A percentile compares a stretch with the other conserved stretches of the same genome.
Evolutionary conservation across 768 basidiomycete species (phyloP).

Genomic region (Macrolepiota albuminosa): DNA sequence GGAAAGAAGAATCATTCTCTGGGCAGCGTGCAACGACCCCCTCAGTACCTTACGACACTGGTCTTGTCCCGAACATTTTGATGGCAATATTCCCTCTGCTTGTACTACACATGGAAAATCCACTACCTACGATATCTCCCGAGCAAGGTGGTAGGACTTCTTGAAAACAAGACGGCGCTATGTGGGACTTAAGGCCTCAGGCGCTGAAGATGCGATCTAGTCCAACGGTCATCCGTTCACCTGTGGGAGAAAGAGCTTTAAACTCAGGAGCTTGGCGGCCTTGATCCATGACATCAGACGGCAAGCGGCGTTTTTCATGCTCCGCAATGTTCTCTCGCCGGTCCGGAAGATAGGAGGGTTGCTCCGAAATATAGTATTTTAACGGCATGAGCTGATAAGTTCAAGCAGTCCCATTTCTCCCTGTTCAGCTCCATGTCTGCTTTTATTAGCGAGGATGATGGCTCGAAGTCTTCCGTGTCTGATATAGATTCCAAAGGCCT

Average conservation of each 20-base stretch:
- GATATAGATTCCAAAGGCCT: conserved; percentile 26
- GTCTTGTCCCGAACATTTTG: neutral
- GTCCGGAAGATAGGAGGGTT: neutral
- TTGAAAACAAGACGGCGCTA: neutral
- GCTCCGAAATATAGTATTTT: neutral
- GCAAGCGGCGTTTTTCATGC: neutral
- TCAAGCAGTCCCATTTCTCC: neutral
- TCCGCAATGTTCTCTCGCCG: neutral
- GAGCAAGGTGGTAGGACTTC: neutral
- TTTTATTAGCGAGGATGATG: conserved; percentile 3
- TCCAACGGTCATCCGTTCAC: neutral
- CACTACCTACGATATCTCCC: neutral
- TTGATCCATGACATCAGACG: neutral
- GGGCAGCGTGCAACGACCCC: neutral
- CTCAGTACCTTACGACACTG: neutral
- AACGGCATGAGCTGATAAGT: neutral
- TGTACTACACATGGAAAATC: neutral
- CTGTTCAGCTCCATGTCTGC: neutral
- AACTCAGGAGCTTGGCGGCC: neutral
- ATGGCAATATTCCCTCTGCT: conserved; percentile 1
- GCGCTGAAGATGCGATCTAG: neutral
- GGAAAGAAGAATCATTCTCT: neutral
- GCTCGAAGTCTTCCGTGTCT: neutral
- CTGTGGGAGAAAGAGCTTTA: neutral
- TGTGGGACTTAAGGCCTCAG: neutral